Evolutionary conservation across 1,284 basidiomycete species (phyloP), one percentile per base, ranked within the genome.

Genomic region (Malassezia pachydermatis): DNA sequence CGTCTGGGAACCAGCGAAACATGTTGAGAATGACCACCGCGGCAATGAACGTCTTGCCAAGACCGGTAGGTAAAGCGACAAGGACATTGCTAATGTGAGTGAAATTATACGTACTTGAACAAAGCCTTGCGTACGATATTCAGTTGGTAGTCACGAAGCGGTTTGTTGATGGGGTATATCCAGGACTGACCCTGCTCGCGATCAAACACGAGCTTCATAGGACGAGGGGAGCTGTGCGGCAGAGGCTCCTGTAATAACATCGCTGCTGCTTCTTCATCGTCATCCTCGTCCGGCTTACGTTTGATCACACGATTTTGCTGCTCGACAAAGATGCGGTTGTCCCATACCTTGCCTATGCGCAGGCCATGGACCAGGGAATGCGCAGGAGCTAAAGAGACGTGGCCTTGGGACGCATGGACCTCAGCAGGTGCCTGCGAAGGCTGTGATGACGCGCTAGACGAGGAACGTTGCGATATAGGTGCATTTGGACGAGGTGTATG

Each of bases 31-130:
- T 96, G 17, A 98, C 81, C 1, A 89, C 88, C 1, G 92, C 90
- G 1, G 94, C 94, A 53, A 99, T 86, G 66, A 99, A 98, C 0
- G 94, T 98, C 76, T 99, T 99, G 17, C 94, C 94, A 5, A 98
- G 76, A 51, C 94, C 94, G 0, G 94, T 99, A 0, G 94, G 94
- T 10, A 98, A 76, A 1, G 89, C 86, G 19, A 96, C 90, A 4
- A 99, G 79, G 2, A 88, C 88, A 66, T 99, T 98, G 41, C 95
- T 85, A 62, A 13, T 16, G 5, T 30, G 19, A 16, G 27, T 9
- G 28, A n/a, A 22, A 9, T n/a, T n/a, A n/a, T 8, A 40, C 48
- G 22, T 28, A 45, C 41, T 54, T 33, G 51, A 86, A 89, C 24
- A 98, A 78, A 62, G 84, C 85, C 28, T 81, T 79, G 60, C 80